Evolutionary conservation across 2,329 filamentous ascomycete genomes (phyloP), one percentile per base, ranked within the genome.

Genomic region (Arachnomyces sp.): DNA sequence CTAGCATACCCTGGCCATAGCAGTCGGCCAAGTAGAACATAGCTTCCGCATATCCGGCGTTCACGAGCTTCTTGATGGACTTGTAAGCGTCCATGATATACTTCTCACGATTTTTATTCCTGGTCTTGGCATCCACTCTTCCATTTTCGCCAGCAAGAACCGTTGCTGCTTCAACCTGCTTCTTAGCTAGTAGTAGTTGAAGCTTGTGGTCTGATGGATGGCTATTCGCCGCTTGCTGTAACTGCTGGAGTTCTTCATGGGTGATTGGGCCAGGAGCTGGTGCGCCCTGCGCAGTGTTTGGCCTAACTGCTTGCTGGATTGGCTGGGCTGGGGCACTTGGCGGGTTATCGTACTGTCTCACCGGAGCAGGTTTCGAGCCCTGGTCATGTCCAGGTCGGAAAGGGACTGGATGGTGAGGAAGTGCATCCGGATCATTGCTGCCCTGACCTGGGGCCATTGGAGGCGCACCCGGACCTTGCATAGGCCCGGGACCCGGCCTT

Each of bases 1-100:
- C 87, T 15, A 96, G 75, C 7, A 77, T 66, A 3, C 90, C 89
- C 48, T 83, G 80, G 2, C 92, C 90, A 51, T 92, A 81, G 56
- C 84, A 87, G 59, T 96, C 92, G 14, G 90, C 92, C 38, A 94
- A 66, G 52, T 86, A 87, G 64, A 98, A 98, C 79, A 94, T 94
- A 20, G 90, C 89, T 7, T 94, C 88, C 0, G 79, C 65, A 53
- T 90, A 85, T 45, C 84, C 81, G 9, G 71, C 71, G 37, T 74
- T 75, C 6, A 81, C 79, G 7, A 96, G 72, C 60, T 94, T 95
- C 69, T 95, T 95, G 32, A 96, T 68, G 16, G 89, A 79, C 63
- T 95, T 96, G 58, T 92, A 79, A 1, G 87, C 87, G 56, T 96
- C 92, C 49, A 81, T 67, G 12, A 90, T 70, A 58, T 90, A 96